Percentiles rank a stretch among this genome's conserved stretches.
Conservation (phyloP, 164 flowering plant species). For the Umbilicus rupestris region DNA sequence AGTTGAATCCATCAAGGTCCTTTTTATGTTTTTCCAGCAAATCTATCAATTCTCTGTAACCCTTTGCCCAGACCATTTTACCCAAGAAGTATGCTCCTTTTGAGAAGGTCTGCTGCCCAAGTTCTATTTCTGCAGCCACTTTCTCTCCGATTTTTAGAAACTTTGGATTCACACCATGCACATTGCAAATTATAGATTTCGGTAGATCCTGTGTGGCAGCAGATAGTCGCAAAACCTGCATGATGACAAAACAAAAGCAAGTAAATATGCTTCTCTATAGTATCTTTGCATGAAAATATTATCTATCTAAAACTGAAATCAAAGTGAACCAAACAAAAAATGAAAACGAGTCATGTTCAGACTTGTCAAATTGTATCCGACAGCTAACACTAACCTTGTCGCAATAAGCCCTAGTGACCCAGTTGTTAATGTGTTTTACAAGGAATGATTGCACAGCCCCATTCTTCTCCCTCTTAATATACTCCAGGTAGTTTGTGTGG, state of each 20-base stretch:
- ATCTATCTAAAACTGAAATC: background rate
- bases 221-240: slow-evolving; percentile 92
- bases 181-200: slow-evolving; percentile 87
- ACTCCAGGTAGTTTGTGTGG: slow-evolving; percentile 74
- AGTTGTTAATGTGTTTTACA: slow-evolving; percentile 75
- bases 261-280: background rate
- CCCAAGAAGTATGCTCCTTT: slow-evolving; percentile 96
- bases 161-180: slow-evolving; percentile 97
- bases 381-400: slow-evolving; percentile 40
- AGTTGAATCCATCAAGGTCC: slow-evolving; percentile 72
- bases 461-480: slow-evolving; percentile 73
- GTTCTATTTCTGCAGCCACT: slow-evolving; percentile 66
- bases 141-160: slow-evolving; percentile 82
- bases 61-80: slow-evolving; percentile 99
- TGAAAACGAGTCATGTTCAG: background rate
- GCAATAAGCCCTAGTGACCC: slow-evolving; percentile 65
- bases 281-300: too few species aligned
- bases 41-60: slow-evolving; percentile 82
- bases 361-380: background rate
- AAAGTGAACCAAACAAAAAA: background rate
- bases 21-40: slow-evolving; percentile 63
- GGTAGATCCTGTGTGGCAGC: slow-evolving; percentile 95
- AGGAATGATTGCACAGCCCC: slow-evolving; percentile 74
- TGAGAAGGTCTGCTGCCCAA: slow-evolving; percentile 69
- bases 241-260: background rate